Evolutionary conservation across 768 basidiomycete genomes (phyloP).

Genomic region (Galerina sulciceps): DNA sequence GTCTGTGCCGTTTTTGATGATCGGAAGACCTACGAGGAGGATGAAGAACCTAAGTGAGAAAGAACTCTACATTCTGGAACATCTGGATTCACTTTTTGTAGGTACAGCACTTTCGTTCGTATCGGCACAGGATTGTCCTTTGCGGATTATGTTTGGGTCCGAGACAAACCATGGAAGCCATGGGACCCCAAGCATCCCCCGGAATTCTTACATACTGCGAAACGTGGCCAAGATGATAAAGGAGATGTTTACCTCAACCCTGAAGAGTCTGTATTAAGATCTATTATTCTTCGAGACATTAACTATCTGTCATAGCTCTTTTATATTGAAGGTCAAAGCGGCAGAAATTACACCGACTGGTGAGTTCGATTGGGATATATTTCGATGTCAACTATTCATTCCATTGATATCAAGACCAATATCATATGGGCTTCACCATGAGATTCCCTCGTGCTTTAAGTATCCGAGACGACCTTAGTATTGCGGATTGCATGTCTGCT

Average conservation of each 20-base stretch:
- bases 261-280: constrained; percentile 52
- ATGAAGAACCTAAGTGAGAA: constrained; percentile 67
- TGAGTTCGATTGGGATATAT: constrained; percentile 26
- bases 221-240: constrained; percentile 72
- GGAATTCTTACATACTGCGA: constrained; percentile 64
- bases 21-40: constrained; percentile 53
- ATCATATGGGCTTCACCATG: constrained; percentile 87
- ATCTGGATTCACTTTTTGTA: constrained; percentile 45
- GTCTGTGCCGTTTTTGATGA: constrained; percentile 90
- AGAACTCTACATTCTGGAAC: neutral
- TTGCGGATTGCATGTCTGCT: constrained; percentile 75
- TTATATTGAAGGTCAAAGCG: constrained; percentile 92
- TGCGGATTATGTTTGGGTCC: constrained; percentile 85
- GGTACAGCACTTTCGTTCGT: constrained; percentile 87
- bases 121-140: constrained; percentile 90
- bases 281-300: neutral
- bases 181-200: constrained; percentile 81
- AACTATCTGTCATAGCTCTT: constrained; percentile 62
- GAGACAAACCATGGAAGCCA: constrained; percentile 79
- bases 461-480: constrained; percentile 78
- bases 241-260: constrained; percentile 93
- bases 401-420: constrained; percentile 60
- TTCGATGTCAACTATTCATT: neutral
- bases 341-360: constrained; percentile 86
- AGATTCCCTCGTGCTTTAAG: constrained; percentile 87